Conservation (phyloP, 345 rosid species). For the Toxicodendron radicans region DNA sequence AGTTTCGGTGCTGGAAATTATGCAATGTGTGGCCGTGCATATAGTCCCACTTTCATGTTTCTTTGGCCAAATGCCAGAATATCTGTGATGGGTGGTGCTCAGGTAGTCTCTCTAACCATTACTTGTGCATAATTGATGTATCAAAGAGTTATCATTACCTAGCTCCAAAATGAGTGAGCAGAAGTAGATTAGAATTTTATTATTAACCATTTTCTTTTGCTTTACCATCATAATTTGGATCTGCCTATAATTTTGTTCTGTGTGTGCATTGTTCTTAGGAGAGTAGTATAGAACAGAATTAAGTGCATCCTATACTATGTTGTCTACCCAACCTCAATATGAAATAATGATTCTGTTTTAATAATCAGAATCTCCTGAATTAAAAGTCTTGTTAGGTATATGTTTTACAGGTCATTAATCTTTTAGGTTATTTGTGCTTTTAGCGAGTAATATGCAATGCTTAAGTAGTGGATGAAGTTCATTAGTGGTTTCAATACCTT, state of each 20-base stretch:
- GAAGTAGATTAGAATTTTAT: not conserved
- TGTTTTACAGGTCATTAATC: not conserved
- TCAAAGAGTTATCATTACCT: not conserved
- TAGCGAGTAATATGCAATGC: not conserved
- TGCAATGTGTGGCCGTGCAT: conserved; percentile 99
- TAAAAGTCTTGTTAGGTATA: not conserved
- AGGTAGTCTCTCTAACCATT: conserved; percentile 43
- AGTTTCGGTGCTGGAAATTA: conserved; percentile 98
- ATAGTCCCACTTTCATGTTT: conserved; percentile 83
- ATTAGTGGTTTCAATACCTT: not conserved
- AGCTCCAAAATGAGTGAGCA: not conserved
- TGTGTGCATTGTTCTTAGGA: not conserved
- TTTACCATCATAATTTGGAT: not conserved
- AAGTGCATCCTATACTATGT: not conserved
- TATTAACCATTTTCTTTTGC: not conserved
- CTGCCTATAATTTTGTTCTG: not conserved
- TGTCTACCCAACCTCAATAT: not conserved
- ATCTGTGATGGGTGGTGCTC: conserved; percentile 96
- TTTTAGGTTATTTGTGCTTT: not conserved
- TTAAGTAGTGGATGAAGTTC: not conserved
- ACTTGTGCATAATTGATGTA: not conserved
- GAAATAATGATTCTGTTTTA: not conserved
- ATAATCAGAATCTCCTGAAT: not conserved
- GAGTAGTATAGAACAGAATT: not conserved
- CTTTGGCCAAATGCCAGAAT: conserved; percentile 96